Evolutionary conservation across 345 rosid genomes (phyloP).

Genomic region (Bruguiera gymnorhiza): DNA sequence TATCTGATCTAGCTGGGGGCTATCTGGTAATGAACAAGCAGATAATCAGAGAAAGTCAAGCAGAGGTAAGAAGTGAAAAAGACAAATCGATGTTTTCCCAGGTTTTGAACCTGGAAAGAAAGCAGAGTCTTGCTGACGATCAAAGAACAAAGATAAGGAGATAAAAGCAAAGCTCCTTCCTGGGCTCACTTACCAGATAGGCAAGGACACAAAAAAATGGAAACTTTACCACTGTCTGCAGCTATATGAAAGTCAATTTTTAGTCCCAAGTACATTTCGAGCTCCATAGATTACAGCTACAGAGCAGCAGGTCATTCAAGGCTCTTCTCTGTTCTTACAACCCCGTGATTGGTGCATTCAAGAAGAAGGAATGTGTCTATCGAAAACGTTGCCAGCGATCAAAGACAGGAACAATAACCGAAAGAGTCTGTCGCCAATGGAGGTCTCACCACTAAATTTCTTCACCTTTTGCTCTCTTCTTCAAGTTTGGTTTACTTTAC

Average conservation of each 20-base stretch:
- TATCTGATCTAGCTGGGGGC: too few relatives aligned
- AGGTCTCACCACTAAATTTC: conserved; percentile 17
- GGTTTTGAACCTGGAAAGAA: conserved; percentile 7
- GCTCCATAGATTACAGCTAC: conserved; percentile 25
- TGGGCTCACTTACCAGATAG: too few relatives aligned
- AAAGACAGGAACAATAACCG: conserved; percentile 24
- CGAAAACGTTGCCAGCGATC: conserved; percentile 41
- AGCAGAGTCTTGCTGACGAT: too few relatives aligned
- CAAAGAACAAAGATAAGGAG: conserved; percentile 26
- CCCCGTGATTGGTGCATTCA: conserved; percentile 22
- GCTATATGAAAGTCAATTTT: conserved; percentile 20
- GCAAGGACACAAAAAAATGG: conserved; percentile 18
- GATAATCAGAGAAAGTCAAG: too few relatives aligned
- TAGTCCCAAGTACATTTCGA: conserved; percentile 16
- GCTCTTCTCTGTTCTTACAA: conserved; percentile 23
- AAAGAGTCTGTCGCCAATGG: conserved; percentile 26
- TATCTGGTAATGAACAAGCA: too few relatives aligned
- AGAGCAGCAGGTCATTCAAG: conserved; percentile 12
- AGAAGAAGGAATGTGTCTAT: conserved; percentile 20
- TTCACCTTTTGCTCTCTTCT: not conserved
- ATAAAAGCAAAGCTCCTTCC: conserved; percentile 4
- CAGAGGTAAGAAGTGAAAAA: not conserved
- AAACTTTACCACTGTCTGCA: conserved; percentile 32
- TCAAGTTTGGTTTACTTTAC: not conserved
- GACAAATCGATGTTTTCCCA: not conserved